Base-by-base conservation (phyloP, 2,329 filamentous ascomycete species). In the Pseudocercospora eumusae region DNA sequence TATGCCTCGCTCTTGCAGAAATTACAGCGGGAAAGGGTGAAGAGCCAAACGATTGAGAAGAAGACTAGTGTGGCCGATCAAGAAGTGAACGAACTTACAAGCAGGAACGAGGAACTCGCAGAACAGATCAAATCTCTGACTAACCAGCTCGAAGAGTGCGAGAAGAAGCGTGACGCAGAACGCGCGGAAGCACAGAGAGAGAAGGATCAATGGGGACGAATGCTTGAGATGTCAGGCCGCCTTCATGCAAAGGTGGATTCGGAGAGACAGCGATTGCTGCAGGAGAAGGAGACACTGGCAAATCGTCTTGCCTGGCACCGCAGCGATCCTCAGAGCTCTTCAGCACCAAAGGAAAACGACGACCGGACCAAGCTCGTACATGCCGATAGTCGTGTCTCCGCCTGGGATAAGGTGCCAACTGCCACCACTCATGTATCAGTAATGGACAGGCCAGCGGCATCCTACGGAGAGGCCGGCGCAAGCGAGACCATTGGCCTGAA, bases 1-100 rank as follows among this genome's bases (percentile, higher is more conserved):
- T 82, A 85, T 67, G 78, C 83, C 57, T 78, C 77, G 50, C 75
- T 85, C 3, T 76, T 84, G 3, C 77, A 82, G 20, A 83, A 81
- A 25, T 79, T 82, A 21, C 80, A 82, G 31, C 76, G 80, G 4
- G 81, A 82, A 63, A 78, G 81, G 52, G 78, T 77, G 13, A 80
- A 81, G 65, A 81, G 77, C 47, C 77, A 78, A 45, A 77, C 82
- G 1, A 75, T 84, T 1, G 82, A 81, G 66, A 76, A 78, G 70
- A 84, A 84, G 67, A 71, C 81, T 15, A 76, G 76, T 21, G 79
- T 82, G 15, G 79, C 80, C 4, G 81, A 84, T 56, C 74, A 77
- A 15, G 82, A 84, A 67, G 80, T 85, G 64, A 83, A 81, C 64
- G 78, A 73, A 31, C 73, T 85, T 23, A 80, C 78, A 1, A 78